Conservation (phyloP, 1,139 yeast species). For the Fermentozyma sake region DNA sequence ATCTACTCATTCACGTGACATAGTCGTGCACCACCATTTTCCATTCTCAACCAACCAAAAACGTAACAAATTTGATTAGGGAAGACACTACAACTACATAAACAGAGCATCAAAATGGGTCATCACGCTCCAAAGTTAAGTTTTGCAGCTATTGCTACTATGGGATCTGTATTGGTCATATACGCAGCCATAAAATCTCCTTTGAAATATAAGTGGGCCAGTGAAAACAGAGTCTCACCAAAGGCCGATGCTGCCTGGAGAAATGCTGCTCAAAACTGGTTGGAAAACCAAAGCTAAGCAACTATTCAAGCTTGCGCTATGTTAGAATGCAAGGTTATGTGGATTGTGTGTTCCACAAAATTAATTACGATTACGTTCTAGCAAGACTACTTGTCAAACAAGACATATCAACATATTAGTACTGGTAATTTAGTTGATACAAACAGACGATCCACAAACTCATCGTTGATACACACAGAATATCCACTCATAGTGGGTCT, state of each 20-base stretch:
- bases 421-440: too few relatives aligned
- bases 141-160: constrained; percentile 40
- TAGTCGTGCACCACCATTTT: constrained; percentile 11
- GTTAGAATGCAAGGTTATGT: too few relatives aligned
- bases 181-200: constrained; percentile 43
- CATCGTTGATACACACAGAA: too few relatives aligned
- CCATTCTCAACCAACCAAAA: constrained; percentile 22
- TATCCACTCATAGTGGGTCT: too few relatives aligned
- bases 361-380: too few relatives aligned
- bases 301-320: too few relatives aligned
- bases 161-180: constrained; percentile 41
- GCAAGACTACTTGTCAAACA: too few relatives aligned
- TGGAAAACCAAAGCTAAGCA: constrained; percentile 30
- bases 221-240: constrained; percentile 44
- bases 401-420: too few relatives aligned
- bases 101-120: too few relatives aligned
- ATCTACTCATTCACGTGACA: too few relatives aligned
- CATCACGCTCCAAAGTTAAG: constrained; percentile 43
- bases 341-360: too few relatives aligned
- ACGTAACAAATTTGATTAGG: constrained; percentile 14
- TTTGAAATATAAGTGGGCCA: constrained; percentile 38
- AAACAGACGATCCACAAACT: too few relatives aligned
- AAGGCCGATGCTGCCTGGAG: constrained; percentile 53
- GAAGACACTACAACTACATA: constrained; percentile 5
- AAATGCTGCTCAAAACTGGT: constrained; percentile 46